Percentiles rank a stretch among this genome's conserved stretches.
phyloP scores from a whole-genome alignment of 2,329 filamentous ascomycete genomes.

The Aspergillus sergii region DNA sequence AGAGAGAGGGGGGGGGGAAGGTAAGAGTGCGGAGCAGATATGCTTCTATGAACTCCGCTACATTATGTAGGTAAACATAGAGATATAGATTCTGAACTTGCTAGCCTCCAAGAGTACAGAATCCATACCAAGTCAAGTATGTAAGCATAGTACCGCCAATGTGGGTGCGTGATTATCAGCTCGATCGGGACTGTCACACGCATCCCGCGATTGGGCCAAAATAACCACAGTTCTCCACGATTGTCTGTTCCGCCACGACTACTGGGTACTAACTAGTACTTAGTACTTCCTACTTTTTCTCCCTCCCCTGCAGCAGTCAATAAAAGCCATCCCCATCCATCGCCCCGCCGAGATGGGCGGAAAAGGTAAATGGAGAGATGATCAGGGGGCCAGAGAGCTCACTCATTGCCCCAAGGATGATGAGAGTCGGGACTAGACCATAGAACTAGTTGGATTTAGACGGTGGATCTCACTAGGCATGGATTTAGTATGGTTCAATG shows the following conservation, averaged over 20 bases:
- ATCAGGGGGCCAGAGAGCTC: background rate
- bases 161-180: constrained; percentile 17
- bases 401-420: background rate
- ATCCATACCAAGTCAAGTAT: background rate
- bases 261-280: background rate
- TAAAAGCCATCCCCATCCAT: constrained; percentile 7
- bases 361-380: constrained; percentile 5
- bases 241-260: constrained; percentile 2
- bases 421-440: background rate
- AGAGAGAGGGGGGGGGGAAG: no score
- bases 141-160: background rate
- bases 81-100: no score
- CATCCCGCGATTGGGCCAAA: constrained; percentile 23
- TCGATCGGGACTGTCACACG: constrained; percentile 19
- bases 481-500: background rate
- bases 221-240: constrained; percentile 8
- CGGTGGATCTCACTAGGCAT: constrained; percentile 7
- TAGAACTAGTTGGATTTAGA: constrained; percentile 5
- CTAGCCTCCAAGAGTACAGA: no score
- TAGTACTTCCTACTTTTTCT: background rate
- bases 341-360: constrained; percentile 19
- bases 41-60: no score
- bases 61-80: no score
- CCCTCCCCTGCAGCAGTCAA: constrained; percentile 14
- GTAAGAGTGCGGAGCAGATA: no score